Evolutionary conservation across 768 basidiomycete species (phyloP).

Genomic region (Leccinum ochraceum): DNA sequence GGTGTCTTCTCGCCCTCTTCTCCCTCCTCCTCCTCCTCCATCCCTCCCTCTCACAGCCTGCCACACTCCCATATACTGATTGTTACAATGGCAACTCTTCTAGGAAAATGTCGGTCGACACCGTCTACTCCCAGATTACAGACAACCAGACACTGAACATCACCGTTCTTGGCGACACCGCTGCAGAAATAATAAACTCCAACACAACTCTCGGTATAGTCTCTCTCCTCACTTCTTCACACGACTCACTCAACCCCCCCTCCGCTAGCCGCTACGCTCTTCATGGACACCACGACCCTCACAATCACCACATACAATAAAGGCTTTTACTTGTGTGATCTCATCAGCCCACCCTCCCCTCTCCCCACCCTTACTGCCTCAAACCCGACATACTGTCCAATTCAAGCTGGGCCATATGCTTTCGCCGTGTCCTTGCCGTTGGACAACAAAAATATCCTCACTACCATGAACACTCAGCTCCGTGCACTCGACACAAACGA

Average conservation of each 20-base stretch:
- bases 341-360: slow-evolving; percentile 78
- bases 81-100: slow-evolving; percentile 59
- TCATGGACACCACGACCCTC: slow-evolving; percentile 78
- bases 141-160: slow-evolving; percentile 58
- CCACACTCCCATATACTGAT: slow-evolving; percentile 62
- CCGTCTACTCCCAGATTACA: slow-evolving; percentile 73
- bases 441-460: slow-evolving; percentile 65
- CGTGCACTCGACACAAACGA: slow-evolving; percentile 88
- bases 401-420: slow-evolving; percentile 77
- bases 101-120: slow-evolving; percentile 64
- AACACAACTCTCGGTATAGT: slow-evolving; percentile 66
- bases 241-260: slow-evolving; percentile 10
- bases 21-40: slow-evolving; percentile 17
- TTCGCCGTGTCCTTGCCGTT: slow-evolving; percentile 76
- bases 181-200: slow-evolving; percentile 58
- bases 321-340: slow-evolving; percentile 72
- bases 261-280: slow-evolving; percentile 68
- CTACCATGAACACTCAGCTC: slow-evolving; percentile 81
- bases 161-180: slow-evolving; percentile 67
- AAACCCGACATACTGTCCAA: slow-evolving; percentile 66
- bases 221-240: background rate
- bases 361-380: slow-evolving; percentile 46
- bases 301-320: slow-evolving; percentile 75
- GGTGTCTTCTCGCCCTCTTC: slow-evolving; percentile 9
- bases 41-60: slow-evolving; percentile 51